Conservation (phyloP, 1,284 basidiomycete species). For the Irpex sp. region DNA sequence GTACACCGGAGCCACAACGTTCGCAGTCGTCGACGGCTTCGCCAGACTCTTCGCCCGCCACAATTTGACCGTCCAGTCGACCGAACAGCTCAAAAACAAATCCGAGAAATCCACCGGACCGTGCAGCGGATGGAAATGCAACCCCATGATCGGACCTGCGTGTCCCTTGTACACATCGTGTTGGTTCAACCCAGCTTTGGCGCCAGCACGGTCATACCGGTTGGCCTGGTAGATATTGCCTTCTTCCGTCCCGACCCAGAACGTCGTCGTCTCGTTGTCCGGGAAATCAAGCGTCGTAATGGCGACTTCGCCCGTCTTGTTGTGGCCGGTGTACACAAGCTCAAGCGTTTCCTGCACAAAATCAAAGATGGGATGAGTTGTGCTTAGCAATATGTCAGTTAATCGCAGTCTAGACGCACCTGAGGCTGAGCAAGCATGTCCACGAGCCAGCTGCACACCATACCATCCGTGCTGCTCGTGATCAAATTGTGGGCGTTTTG, state of each 20-base stretch:
- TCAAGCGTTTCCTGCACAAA: constrained; percentile 78
- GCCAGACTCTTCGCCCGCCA: constrained; percentile 78
- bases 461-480: constrained; percentile 93
- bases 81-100: constrained; percentile 86
- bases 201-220: constrained; percentile 91
- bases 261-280: constrained; percentile 90
- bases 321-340: constrained; percentile 79
- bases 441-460: constrained; percentile 95
- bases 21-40: constrained; percentile 51
- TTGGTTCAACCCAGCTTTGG: constrained; percentile 91
- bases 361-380: background rate
- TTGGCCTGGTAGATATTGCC: constrained; percentile 95
- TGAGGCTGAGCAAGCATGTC: constrained; percentile 98
- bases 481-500: constrained; percentile 98
- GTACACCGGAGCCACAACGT: constrained; percentile 68
- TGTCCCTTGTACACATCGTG: constrained; percentile 91
- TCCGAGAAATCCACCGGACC: constrained; percentile 95
- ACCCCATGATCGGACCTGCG: constrained; percentile 86
- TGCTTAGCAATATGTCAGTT: constrained; percentile 4
- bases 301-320: constrained; percentile 93
- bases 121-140: constrained; percentile 89
- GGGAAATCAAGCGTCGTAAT: constrained; percentile 92
- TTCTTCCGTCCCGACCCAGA: constrained; percentile 97
- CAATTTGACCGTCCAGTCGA: constrained; percentile 95
- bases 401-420: constrained; percentile 33